Percentiles rank a stretch among this genome's conserved stretches.
phyloP scores from a whole-genome alignment of 208 protist species.

The Wallacemonas sp. region DNA sequence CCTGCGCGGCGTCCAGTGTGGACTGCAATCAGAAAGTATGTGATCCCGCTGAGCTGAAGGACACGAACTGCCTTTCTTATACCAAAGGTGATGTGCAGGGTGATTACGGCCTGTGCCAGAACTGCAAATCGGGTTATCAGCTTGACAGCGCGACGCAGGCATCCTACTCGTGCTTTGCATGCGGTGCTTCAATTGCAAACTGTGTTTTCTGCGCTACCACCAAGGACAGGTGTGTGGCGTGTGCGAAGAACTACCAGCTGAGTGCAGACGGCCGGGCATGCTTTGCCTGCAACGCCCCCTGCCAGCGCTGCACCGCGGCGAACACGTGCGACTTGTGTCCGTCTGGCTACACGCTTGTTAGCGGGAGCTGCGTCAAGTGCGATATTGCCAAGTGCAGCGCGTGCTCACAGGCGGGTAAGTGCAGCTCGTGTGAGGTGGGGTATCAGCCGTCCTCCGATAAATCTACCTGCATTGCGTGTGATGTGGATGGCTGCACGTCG shows the following conservation, averaged over 20 bases:
- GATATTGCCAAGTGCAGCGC: neutral
- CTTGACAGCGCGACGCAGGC: neutral
- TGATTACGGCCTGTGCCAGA: constrained; percentile 4
- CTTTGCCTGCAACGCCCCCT: neutral
- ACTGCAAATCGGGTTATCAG: neutral
- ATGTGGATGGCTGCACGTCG: constrained; percentile 2
- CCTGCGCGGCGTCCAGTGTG: neutral
- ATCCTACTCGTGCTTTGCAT: neutral
- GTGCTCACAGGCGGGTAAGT: neutral
- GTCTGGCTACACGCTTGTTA: neutral
- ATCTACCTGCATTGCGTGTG: constrained; percentile 2
- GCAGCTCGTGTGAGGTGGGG: neutral
- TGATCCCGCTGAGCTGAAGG: neutral
- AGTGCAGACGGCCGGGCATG: neutral
- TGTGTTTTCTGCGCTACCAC: neutral
- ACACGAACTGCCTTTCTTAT: neutral
- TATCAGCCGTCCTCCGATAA: neutral
- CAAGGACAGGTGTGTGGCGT: neutral
- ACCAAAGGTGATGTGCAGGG: constrained; percentile 2
- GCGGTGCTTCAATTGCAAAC: neutral
- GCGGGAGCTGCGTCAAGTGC: neutral
- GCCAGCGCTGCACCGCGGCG: neutral
- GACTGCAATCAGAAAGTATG: constrained; percentile 2
- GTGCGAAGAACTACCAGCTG: neutral
- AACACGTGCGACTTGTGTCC: neutral